Evolutionary conservation across 148 eudicot genomes (phyloP).

Genomic region (Chenopodium album): DNA sequence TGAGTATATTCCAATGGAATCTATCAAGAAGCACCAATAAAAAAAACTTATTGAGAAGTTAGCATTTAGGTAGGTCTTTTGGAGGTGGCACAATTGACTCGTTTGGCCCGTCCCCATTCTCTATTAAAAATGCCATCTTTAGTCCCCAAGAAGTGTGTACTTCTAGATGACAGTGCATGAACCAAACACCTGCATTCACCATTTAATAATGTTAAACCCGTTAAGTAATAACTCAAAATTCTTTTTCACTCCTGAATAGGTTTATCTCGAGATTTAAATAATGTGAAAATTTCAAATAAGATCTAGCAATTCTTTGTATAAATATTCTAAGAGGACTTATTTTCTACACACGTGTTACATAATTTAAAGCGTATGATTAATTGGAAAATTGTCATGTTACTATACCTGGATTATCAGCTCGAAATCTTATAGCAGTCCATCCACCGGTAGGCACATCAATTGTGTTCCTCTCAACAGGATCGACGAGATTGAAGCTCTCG

Average conservation of each 20-base stretch:
- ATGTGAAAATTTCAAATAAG: no score
- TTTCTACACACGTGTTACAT: no score
- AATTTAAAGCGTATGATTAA: not conserved
- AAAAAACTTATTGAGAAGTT: not conserved
- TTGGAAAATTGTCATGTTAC: not conserved
- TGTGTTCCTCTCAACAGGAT: slow-evolving; percentile 78
- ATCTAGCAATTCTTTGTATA: no score
- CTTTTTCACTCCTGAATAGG: not conserved
- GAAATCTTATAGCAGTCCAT: slow-evolving; percentile 46
- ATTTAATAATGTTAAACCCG: not conserved
- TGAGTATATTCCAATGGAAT: slow-evolving; percentile 3
- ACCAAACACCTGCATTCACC: slow-evolving; percentile 61
- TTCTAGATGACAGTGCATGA: slow-evolving; percentile 76
- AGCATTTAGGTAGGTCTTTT: slow-evolving; percentile 65
- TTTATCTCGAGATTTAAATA: no score
- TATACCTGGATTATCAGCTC: slow-evolving; percentile 48
- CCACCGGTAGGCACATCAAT: slow-evolving; percentile 46
- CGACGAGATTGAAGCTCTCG: slow-evolving; percentile 55
- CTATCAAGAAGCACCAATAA: not conserved
- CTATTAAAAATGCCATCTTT: slow-evolving; percentile 74
- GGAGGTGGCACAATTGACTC: slow-evolving; percentile 64
- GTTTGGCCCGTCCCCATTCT: slow-evolving; percentile 58
- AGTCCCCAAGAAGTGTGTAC: slow-evolving; percentile 82
- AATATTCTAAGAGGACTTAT: no score
- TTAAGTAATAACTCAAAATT: no score